Conservation (phyloP, 495 filamentous ascomycete genomes). For the Thermochaetoides thermophila region DNA sequence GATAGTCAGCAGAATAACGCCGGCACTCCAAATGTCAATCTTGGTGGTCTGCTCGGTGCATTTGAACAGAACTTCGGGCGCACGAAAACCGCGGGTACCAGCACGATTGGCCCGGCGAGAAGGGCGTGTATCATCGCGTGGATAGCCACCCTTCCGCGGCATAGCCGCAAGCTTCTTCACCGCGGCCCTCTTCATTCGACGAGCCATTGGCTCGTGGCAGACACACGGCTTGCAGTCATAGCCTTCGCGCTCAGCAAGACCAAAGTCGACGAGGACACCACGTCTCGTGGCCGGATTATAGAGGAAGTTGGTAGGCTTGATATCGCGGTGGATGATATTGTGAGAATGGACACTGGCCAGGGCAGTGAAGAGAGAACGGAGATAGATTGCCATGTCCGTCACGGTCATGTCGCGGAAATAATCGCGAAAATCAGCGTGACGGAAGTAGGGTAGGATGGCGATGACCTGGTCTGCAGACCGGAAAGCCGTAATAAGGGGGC, state of each 20-base stretch:
- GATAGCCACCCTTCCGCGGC: constrained; percentile 51
- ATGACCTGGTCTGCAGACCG: constrained; percentile 87
- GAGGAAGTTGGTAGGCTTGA: constrained; percentile 99
- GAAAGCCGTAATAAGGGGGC: constrained; percentile 92
- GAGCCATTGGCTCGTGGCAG: constrained; percentile 41
- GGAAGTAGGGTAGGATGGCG: constrained; percentile 87
- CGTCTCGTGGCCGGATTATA: constrained; percentile 71
- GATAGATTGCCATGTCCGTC: constrained; percentile 73
- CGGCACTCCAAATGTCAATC: constrained; percentile 94
- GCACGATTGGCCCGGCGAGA: constrained; percentile 85
- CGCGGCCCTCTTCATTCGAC: constrained; percentile 24
- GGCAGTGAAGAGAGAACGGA: constrained; percentile 75
- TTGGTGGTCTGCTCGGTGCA: constrained; percentile 92
- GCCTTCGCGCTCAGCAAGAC: constrained; percentile 73
- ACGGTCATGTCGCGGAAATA: constrained; percentile 84
- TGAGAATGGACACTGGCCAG: constrained; percentile 67
- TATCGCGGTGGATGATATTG: constrained; percentile 85
- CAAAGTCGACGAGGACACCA: constrained; percentile 93
- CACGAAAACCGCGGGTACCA: constrained; percentile 90
- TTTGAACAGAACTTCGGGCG: constrained; percentile 92
- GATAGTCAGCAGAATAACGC: constrained; percentile 85
- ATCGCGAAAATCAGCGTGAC: constrained; percentile 87
- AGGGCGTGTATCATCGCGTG: constrained; percentile 72
- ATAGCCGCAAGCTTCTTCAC: constrained; percentile 26
- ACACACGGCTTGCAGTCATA: constrained; percentile 56